A percentile compares a stretch with the other conserved stretches of the same genome.
Conservation (phyloP, 306 rosid species). For the Fragaria nilgerrensis region DNA sequence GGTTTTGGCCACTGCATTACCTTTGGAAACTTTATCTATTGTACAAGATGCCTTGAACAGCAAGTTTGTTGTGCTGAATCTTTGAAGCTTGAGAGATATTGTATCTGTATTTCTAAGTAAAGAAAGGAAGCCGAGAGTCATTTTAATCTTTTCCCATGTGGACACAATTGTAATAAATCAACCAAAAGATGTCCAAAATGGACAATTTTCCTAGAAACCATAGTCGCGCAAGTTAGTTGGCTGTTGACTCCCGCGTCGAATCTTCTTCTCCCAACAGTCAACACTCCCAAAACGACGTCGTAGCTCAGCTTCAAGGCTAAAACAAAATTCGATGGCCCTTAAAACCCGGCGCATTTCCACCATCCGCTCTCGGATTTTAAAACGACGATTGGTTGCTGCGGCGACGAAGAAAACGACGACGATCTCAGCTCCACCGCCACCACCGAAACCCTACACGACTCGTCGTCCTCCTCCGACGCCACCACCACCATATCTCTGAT, state of each 20-base stretch:
- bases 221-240: background rate
- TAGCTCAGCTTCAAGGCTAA: background rate
- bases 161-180: background rate
- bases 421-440: constrained; percentile 33
- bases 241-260: background rate
- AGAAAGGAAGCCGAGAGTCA: constrained; percentile 1
- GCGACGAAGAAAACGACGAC: constrained; percentile 57
- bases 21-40: background rate
- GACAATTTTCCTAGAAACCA: background rate
- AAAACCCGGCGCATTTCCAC: background rate
- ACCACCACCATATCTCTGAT: constrained; percentile 45
- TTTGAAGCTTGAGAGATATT: constrained; percentile 3
- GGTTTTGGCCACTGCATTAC: background rate
- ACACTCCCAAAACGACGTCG: background rate
- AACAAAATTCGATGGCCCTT: background rate
- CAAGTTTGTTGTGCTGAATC: background rate
- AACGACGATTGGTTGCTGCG: constrained; percentile 51
- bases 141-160: background rate
- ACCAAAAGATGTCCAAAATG: background rate
- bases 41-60: constrained; percentile 16
- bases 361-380: background rate
- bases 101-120: background rate
- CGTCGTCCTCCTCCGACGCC: background rate
- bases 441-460: background rate
- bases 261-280: background rate